These are phyloP conservation scores for Suillus sp. DNA, from an alignment of 768 basidiomycete genomes.

Conservation along the genomic window DNA sequence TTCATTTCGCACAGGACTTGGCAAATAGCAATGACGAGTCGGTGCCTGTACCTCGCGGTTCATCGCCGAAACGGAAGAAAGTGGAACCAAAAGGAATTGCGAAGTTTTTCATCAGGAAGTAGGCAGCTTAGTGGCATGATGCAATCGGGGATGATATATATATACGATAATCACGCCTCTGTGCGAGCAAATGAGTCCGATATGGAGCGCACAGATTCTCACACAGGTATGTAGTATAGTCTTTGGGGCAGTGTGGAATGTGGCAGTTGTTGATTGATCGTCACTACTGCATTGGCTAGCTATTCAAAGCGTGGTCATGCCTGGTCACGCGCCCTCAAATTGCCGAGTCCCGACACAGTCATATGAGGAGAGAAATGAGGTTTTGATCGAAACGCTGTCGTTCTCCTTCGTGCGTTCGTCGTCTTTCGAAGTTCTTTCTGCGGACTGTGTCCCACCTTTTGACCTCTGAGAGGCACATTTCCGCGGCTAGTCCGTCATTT, in stretches of 20 bases:
- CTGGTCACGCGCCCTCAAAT: slow-evolving; percentile 15
- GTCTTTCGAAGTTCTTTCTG: slow-evolving; percentile 22
- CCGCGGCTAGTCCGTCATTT: slow-evolving; percentile 27
- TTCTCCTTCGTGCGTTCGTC: slow-evolving; percentile 24
- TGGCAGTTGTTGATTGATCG: slow-evolving; percentile 23
- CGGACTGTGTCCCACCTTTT: slow-evolving; percentile 37
- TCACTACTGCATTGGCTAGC: slow-evolving; percentile 12
- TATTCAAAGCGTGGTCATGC: slow-evolving; percentile 16
- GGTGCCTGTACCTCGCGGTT: slow-evolving; percentile 11
- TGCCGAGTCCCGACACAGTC: slow-evolving; percentile 8
- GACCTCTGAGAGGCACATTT: slow-evolving; percentile 33
- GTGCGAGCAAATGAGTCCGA: background rate
- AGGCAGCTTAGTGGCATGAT: slow-evolving; percentile 8
- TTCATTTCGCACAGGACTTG: slow-evolving; percentile 83
- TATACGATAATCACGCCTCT: slow-evolving; percentile 2
- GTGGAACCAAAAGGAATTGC: slow-evolving; percentile 43
- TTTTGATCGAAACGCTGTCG: slow-evolving; percentile 14
- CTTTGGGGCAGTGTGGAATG: background rate
- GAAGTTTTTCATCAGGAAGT: slow-evolving; percentile 47
- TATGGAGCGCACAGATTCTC: slow-evolving; percentile 7
- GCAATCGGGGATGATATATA: background rate
- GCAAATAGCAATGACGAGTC: slow-evolving; percentile 42
- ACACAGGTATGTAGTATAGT: slow-evolving; percentile 9
- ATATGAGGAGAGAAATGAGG: slow-evolving; percentile 6
- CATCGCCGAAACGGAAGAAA: slow-evolving; percentile 22